Evolutionary conservation across 1,284 basidiomycete genomes (phyloP).

Genomic region (Prillingera fragicola): DNA sequence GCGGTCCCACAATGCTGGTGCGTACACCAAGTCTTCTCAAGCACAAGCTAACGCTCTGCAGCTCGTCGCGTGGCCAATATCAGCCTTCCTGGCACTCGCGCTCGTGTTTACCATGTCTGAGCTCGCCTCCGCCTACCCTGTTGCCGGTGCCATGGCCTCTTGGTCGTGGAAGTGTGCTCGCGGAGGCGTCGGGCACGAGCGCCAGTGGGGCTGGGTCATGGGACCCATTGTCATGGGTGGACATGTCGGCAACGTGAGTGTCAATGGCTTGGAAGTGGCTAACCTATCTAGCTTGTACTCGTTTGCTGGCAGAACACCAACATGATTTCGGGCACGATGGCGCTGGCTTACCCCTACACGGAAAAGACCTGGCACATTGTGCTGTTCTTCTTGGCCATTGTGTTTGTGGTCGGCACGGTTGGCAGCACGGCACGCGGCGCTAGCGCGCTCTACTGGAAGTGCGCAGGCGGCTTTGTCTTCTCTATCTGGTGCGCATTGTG

Average conservation of each 20-base stretch:
- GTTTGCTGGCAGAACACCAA: constrained; percentile 38
- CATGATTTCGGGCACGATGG: constrained; percentile 40
- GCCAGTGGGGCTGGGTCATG: constrained; percentile 46
- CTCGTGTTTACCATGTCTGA: constrained; percentile 42
- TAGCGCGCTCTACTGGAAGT: constrained; percentile 40
- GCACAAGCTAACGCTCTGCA: constrained; percentile 10
- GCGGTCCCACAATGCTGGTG: constrained; percentile 44
- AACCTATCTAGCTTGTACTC: constrained; percentile 30
- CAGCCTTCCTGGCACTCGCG: constrained; percentile 32
- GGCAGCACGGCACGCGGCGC: constrained; percentile 39
- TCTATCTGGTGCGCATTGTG: constrained; percentile 36
- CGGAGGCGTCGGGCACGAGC: constrained; percentile 41
- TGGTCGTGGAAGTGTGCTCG: constrained; percentile 47
- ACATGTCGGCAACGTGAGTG: constrained; percentile 43
- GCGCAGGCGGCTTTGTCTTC: constrained; percentile 20
- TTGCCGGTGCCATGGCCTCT: constrained; percentile 46
- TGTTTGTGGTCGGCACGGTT: constrained; percentile 33
- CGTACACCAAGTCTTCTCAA: constrained; percentile 2
- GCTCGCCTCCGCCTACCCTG: constrained; percentile 45
- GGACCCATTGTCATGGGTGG: constrained; percentile 44
- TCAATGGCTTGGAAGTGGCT: background rate
- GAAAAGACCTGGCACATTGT: constrained; percentile 33
- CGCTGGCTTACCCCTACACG: constrained; percentile 31
- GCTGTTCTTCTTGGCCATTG: constrained; percentile 37
- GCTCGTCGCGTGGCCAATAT: constrained; percentile 46